Evolutionary conservation across 306 rosid genomes (phyloP).

Genomic region (Lathyrus sativus): DNA sequence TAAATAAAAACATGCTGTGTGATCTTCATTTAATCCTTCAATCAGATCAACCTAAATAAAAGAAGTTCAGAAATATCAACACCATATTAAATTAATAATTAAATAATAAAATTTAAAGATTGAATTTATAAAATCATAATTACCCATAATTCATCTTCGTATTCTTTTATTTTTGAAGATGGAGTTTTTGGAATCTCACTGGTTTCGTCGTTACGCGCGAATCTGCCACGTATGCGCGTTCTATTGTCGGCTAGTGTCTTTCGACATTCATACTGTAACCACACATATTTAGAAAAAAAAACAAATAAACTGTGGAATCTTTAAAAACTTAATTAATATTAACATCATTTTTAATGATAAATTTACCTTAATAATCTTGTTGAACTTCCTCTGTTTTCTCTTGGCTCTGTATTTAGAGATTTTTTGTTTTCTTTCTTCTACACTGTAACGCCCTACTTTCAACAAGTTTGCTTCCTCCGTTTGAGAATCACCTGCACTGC

Average conservation of each 20-base stretch:
- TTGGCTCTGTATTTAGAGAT: constrained; percentile 92
- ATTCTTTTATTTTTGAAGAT: constrained; percentile 63
- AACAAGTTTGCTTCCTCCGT: constrained; percentile 55
- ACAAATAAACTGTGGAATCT: too few relatives aligned
- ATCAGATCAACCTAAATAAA: constrained; percentile 46
- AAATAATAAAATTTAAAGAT: neutral
- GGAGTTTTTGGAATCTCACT: constrained; percentile 58
- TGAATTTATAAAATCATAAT: neutral
- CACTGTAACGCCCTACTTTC: constrained; percentile 77
- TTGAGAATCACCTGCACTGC: constrained; percentile 72
- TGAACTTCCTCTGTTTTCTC: constrained; percentile 86
- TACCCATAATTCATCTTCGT: constrained; percentile 80
- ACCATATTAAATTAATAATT: neutral
- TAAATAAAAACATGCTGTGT: too few relatives aligned
- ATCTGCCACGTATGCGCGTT: constrained; percentile 95
- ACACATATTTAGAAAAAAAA: too few relatives aligned
- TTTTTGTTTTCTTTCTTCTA: constrained; percentile 79
- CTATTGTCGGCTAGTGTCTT: constrained; percentile 95
- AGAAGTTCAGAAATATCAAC: neutral
- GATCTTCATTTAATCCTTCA: constrained; percentile 47
- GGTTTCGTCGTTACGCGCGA: constrained; percentile 80
- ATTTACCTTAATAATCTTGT: constrained; percentile 84
- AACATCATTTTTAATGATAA: neutral
- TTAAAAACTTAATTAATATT: too few relatives aligned
- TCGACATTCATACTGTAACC: constrained; percentile 77